phyloP scores from a whole-genome alignment of 192 early-diverging fungal species.

The Chytriomyces sp. region DNA sequence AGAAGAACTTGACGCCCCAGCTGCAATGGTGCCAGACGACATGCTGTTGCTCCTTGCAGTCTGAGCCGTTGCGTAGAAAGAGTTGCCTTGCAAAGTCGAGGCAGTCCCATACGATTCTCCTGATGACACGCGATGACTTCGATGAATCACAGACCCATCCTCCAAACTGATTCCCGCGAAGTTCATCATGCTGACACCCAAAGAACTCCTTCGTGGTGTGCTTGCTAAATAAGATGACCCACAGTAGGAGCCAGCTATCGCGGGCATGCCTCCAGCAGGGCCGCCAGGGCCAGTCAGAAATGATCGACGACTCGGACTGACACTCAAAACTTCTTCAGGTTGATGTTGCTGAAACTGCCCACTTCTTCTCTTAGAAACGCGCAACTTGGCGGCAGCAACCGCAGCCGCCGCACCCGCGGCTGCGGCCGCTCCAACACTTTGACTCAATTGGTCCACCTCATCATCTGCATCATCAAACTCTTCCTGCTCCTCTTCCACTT shows the following conservation, averaged over 20 bases:
- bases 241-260: not conserved
- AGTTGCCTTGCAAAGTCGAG: no score
- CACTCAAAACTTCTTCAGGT: slow-evolving; percentile 19
- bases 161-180: slow-evolving; percentile 20
- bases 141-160: not conserved
- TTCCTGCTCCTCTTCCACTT: not conserved
- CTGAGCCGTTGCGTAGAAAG: no score
- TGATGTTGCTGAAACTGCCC: not conserved
- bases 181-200: slow-evolving; percentile 15
- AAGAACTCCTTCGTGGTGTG: slow-evolving; percentile 5
- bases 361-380: not conserved
- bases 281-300: not conserved
- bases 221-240: not conserved
- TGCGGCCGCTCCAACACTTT: no score
- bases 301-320: slow-evolving; percentile 20
- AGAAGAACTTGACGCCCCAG: no score
- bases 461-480: not conserved
- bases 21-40: no score
- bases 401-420: not conserved
- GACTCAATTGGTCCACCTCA: no score
- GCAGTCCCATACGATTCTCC: no score
- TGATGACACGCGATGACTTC: not conserved
- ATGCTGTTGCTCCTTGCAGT: no score
- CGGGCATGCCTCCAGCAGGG: not conserved
- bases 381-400: not conserved